These are phyloP conservation scores for Monosporascus ibericus DNA, from an alignment of 2,329 filamentous ascomycete genomes.

Conservation along the genomic window DNA sequence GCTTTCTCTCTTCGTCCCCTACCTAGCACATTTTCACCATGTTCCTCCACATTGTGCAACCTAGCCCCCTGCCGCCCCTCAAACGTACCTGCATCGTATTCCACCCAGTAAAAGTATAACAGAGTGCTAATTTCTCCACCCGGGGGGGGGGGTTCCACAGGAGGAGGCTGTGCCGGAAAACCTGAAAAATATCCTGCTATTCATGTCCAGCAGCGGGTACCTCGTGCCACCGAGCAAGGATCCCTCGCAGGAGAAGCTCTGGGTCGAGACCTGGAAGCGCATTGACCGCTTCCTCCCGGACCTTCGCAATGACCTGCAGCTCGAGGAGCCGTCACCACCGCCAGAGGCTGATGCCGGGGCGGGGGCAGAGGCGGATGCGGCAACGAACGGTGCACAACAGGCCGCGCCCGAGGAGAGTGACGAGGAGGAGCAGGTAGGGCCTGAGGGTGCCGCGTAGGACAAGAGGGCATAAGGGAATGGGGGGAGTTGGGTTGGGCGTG, in stretches of 20 bases:
- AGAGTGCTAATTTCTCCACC: not conserved
- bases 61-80: too few relatives aligned
- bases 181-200: slow-evolving; percentile 90
- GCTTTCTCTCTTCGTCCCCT: not conserved
- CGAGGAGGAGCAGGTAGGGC: too few relatives aligned
- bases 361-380: not conserved
- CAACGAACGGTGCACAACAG: too few relatives aligned
- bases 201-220: slow-evolving; percentile 87
- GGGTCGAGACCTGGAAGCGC: slow-evolving; percentile 59
- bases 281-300: slow-evolving; percentile 61
- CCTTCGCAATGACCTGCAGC: slow-evolving; percentile 47
- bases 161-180: slow-evolving; percentile 94
- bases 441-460: too few relatives aligned
- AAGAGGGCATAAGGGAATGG: too few relatives aligned
- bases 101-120: too few relatives aligned
- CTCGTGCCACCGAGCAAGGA: slow-evolving; percentile 64
- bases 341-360: not conserved
- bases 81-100: too few relatives aligned
- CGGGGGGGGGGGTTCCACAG: slow-evolving; percentile 38
- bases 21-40: not conserved
- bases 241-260: slow-evolving; percentile 48
- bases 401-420: too few relatives aligned
- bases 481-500: too few relatives aligned
- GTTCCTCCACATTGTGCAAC: too few relatives aligned
- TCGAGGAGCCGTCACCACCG: slow-evolving; percentile 35